Conservation (phyloP, 257 asterid species). For the Gentiana straminea region DNA sequence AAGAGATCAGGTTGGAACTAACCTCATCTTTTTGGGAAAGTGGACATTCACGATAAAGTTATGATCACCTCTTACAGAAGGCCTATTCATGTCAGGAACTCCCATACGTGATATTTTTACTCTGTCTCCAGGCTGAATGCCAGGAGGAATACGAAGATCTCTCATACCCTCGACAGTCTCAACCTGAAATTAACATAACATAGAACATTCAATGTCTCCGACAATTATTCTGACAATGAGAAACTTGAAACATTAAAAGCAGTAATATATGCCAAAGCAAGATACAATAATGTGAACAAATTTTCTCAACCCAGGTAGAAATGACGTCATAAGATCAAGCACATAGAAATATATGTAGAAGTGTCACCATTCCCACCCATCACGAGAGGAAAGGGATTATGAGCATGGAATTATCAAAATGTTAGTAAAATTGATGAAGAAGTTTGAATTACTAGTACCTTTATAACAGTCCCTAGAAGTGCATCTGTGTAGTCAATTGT, state of each 20-base stretch:
- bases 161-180: constrained; percentile 72
- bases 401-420: too few relatives aligned
- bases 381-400: too few relatives aligned
- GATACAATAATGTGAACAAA: too few relatives aligned
- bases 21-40: constrained; percentile 82
- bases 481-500: constrained; percentile 79
- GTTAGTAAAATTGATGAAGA: too few relatives aligned
- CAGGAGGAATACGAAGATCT: constrained; percentile 81
- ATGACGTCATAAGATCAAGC: too few relatives aligned
- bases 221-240: too few relatives aligned
- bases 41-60: constrained; percentile 63
- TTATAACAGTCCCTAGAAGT: constrained; percentile 65
- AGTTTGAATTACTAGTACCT: constrained; percentile 30
- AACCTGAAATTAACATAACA: constrained; percentile 41
- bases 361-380: too few relatives aligned
- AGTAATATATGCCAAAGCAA: too few relatives aligned
- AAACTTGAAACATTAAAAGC: too few relatives aligned
- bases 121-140: constrained; percentile 82
- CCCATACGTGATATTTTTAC: constrained; percentile 63
- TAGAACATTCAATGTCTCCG: too few relatives aligned
- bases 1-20: not conserved
- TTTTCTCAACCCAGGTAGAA: too few relatives aligned
- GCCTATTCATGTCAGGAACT: constrained; percentile 73
- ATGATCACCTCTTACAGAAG: constrained; percentile 80
- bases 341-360: too few relatives aligned